Evolutionary conservation across 352 stramenopile genomes (phyloP), one percentile per base, ranked within the genome.

Genomic region (Phytophthora pini): DNA sequence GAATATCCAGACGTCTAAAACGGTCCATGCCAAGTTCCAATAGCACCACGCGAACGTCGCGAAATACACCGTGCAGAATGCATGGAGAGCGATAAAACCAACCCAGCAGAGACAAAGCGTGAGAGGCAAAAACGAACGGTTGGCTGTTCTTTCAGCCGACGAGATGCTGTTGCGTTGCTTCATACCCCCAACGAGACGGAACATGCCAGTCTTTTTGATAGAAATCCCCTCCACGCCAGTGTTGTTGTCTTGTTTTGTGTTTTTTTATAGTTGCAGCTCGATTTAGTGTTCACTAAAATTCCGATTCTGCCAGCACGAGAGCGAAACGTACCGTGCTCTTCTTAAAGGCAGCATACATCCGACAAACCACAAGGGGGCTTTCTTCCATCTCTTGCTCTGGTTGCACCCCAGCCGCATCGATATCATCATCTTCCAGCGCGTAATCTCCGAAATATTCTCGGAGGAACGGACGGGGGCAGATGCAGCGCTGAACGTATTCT

Each of bases 271-370:
- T 11, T 11, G 9, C 31, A 8, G 31, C 8, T 34, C 11, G 8
- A 34, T 34, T 34, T 11, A 34, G 27, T 20, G 17, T 20, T 20
- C 17, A 20, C 17, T 20, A 94, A 39, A 94, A 95, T 52, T 95
- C 87, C 4, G 87, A 89, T 51, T 93, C 84, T 5, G 74, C 80
- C 40, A 95, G 48, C 17, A 80, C 76, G 26, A 92, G 55, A 10
- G 87, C 84, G 48, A 93, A 95, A 4, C 87, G 80, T 24, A 95
- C 84, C 15, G 82, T 93, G 38, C 87, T 79, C 57, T 85, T 89
- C 52, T 81, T 79, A 56, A 93, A 95, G 24, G 72, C 72, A 10
- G 84, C 87, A 61, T 93, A 95, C 79, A 95, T 90, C 38, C 87
- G 84, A 60, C 82, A 91, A 15, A 93, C 80, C 13, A 91, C 82